Base-by-base conservation (phyloP, 768 basidiomycete genomes). In the Megacollybia marginata region DNA sequence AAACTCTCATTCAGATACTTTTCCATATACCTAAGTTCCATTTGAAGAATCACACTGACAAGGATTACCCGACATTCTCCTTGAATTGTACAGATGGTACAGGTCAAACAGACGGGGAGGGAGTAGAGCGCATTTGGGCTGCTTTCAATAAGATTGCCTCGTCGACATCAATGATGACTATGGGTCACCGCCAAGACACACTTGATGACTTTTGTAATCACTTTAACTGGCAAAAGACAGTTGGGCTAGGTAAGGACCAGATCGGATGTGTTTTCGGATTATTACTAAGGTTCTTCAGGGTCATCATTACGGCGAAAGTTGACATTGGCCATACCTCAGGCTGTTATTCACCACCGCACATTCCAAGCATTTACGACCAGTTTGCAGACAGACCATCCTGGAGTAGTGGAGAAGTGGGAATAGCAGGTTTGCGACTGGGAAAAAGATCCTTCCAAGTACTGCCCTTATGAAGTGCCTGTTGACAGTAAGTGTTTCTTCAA, bases 21-120 rank as follows among this genome's bases (percentile, higher is more conserved):
- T 47, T 23, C 23, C 19, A 34, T 15, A 50, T 63, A 12, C 62
- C 62, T 7, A 63, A 63, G 44, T 64, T 63, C 46, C 62, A 63
- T 46, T 47, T 59, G 11, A 46, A 51, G 9, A 48, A 46, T 13
- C 62, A 63, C 34, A 51, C 49, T 3, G 32, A 50, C 16, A 52
- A 50, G 16, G 64, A 64, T 44, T 53, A 56, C 15, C 49, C 48
- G 11, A 51, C 52, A 9, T 57, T 38, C 31, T 71, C 67, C 0
- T 57, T 72, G 42, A 68, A 70, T 36, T 62, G 53, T 32, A 53
- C 51, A 1, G 48, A 50, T 12, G 50, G 62, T 1, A 55, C 59
- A 16, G 65, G 64, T 6, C 54, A 60, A 1, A 64, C 59, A 6
- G 64, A 68, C 52, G 65, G 70, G 0, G 69, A 74, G 44, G 67